Base-by-base conservation (phyloP, 1,284 basidiomycete genomes). In the Ustilago tritici region DNA sequence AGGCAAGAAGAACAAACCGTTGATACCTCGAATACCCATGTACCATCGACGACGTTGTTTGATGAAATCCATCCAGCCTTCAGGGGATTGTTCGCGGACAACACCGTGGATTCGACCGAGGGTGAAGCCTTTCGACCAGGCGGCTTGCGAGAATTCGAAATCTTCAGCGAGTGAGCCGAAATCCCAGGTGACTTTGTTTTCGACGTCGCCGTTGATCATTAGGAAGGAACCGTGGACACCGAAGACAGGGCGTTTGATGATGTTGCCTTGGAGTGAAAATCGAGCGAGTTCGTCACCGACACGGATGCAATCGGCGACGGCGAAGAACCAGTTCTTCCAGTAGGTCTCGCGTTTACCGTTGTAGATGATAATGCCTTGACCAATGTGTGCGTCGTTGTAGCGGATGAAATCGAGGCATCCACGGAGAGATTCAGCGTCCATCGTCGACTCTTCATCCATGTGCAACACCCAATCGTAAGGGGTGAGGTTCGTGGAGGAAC, bases 251-350 rank as follows among this genome's bases (percentile, higher is more conserved):
- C 87, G 76, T 61, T 87, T 80, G 73, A 87, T 85, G 59, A 86
- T 81, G 62, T 86, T 86, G 73, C 86, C 86, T 68, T 87, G 87
- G 58, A 87, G 80, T 56, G 87, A 87, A 81, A 87, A 87, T n/a
- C 87, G 81, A 3, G 87, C 87, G 65, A 87, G 67, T 75, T 87
- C 87, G 76, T 87, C 87, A 61, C 87, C 87, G 52, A 87, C 86
- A 81, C 87, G 86, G 50, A 87, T 87, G 69, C 86, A 85, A 70
- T 87, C 87, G 28, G 87, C 87, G 9, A 87, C 86, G n/a, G 86
- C 86, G 61, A 87, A 87, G 81, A 86, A 87, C 87, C 87, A 87
- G 76, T 87, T 87, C 71, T 84, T 84, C 86, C 86, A 87, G 77
- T 86, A 87, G 15, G 86, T 85, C 81, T 86, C 85, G 17, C 72